These are phyloP conservation scores for Pythium oligandrum DNA, from an alignment of 352 stramenopile genomes.

Conservation along the genomic window DNA sequence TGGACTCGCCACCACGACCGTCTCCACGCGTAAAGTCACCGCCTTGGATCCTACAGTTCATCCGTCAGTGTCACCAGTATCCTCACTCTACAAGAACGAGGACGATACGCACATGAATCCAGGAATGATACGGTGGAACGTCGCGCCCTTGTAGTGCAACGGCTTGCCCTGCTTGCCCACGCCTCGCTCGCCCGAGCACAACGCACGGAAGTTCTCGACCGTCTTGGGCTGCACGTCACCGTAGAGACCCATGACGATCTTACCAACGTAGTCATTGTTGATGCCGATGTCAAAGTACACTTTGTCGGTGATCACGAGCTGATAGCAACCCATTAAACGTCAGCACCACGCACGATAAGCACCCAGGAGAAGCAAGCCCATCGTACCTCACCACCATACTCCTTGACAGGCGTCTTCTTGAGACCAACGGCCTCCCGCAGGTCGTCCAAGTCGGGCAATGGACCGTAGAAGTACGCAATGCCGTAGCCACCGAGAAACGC, in stretches of 20 bases:
- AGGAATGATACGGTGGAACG: constrained; percentile 97
- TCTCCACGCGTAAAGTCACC: constrained; percentile 94
- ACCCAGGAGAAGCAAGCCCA: background rate
- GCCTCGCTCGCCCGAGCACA: constrained; percentile 77
- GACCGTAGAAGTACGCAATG: constrained; percentile 65
- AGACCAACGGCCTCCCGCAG: constrained; percentile 31
- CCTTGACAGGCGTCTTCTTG: constrained; percentile 18
- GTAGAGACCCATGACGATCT: constrained; percentile 80
- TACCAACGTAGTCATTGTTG: constrained; percentile 85
- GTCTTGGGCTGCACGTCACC: constrained; percentile 75
- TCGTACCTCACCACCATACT: constrained; percentile 43
- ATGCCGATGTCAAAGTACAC: constrained; percentile 97
- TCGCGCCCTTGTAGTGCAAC: constrained; percentile 93
- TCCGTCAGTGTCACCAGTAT: background rate
- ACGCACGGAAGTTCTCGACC: constrained; percentile 69
- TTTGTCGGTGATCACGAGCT: constrained; percentile 76
- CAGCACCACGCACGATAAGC: background rate
- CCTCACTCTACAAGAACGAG: background rate
- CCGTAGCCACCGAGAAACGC: constrained; percentile 62
- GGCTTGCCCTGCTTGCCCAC: constrained; percentile 87
- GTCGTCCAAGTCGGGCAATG: constrained; percentile 58
- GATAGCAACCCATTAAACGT: background rate
- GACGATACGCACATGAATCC: constrained; percentile 82
- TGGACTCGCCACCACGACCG: constrained; percentile 92
- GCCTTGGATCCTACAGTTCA: constrained; percentile 76